Evolutionary conservation across 2,329 filamentous ascomycete species (phyloP).

Genomic region (Aspergillus hortae): DNA sequence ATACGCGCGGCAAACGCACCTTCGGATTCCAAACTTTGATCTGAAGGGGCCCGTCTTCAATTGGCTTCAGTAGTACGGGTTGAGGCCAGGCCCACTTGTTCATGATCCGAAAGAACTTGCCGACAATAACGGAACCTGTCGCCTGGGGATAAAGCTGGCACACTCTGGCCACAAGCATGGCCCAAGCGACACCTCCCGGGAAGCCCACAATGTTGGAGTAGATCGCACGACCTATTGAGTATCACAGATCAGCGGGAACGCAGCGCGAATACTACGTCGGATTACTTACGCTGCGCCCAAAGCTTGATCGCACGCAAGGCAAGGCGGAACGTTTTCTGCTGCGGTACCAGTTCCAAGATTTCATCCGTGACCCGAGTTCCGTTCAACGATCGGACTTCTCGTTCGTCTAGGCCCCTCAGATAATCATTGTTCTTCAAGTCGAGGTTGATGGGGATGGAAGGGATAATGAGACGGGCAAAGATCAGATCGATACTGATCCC

Average conservation of each 20-base stretch:
- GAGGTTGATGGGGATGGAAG: constrained; percentile 68
- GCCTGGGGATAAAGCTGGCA: constrained; percentile 96
- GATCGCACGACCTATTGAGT: constrained; percentile 64
- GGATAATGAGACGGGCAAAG: constrained; percentile 70
- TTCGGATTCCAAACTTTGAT: constrained; percentile 93
- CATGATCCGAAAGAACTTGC: constrained; percentile 93
- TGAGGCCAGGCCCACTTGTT: constrained; percentile 89
- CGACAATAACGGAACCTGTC: constrained; percentile 79
- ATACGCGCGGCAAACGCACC: constrained; percentile 44
- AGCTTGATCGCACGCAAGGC: constrained; percentile 91
- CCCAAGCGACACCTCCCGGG: constrained; percentile 95
- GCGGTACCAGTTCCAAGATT: constrained; percentile 82
- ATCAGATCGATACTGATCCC: constrained; percentile 95
- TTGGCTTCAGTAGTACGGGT: constrained; percentile 84
- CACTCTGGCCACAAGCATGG: constrained; percentile 92
- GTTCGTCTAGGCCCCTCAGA: constrained; percentile 79
- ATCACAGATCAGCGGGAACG: neutral
- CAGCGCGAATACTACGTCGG: neutral
- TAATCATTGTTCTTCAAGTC: constrained; percentile 79
- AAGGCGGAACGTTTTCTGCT: constrained; percentile 82
- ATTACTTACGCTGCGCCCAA: constrained; percentile 71
- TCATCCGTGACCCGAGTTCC: constrained; percentile 93
- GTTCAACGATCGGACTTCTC: constrained; percentile 84
- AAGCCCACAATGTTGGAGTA: constrained; percentile 97
- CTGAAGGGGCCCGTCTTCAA: constrained; percentile 76